phyloP scores from a whole-genome alignment of 2,329 filamentous ascomycete species.

The Aspergillus neotritici region DNA sequence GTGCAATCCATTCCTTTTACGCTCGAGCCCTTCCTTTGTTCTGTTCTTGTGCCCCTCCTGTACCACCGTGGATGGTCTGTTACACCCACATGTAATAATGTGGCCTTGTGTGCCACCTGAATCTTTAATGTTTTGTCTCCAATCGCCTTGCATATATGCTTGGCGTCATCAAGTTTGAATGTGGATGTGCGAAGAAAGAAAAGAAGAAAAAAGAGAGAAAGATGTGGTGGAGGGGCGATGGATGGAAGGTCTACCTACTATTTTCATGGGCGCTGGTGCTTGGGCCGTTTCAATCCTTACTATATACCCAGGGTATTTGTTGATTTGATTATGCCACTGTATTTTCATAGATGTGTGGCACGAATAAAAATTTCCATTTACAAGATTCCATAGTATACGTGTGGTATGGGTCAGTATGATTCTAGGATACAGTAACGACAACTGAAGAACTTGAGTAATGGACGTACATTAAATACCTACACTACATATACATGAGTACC shows the following conservation, averaged over 20 bases:
- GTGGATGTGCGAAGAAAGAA: not conserved
- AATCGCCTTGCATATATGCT: conserved; percentile 6
- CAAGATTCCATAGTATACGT: not conserved
- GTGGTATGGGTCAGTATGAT: not conserved
- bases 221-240: not conserved
- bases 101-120: conserved; percentile 10
- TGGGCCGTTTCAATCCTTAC: not conserved
- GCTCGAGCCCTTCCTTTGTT: conserved; percentile 17
- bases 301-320: too few species aligned
- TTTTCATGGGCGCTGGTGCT: not conserved
- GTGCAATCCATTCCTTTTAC: conserved; percentile 25
- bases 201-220: conserved; percentile 2
- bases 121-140: conserved; percentile 4
- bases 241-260: not conserved
- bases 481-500: too few species aligned
- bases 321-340: too few species aligned
- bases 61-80: conserved; percentile 6
- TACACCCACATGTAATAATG: conserved; percentile 10
- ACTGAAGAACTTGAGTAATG: too few species aligned
- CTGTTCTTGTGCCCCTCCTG: conserved; percentile 7
- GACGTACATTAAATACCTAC: too few species aligned
- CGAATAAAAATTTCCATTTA: too few species aligned
- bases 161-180: conserved; percentile 7
- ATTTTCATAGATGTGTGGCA: too few species aligned
- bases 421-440: too few species aligned